phyloP scores from a whole-genome alignment of 1,139 yeast species.

The Zygoascus sp. region DNA sequence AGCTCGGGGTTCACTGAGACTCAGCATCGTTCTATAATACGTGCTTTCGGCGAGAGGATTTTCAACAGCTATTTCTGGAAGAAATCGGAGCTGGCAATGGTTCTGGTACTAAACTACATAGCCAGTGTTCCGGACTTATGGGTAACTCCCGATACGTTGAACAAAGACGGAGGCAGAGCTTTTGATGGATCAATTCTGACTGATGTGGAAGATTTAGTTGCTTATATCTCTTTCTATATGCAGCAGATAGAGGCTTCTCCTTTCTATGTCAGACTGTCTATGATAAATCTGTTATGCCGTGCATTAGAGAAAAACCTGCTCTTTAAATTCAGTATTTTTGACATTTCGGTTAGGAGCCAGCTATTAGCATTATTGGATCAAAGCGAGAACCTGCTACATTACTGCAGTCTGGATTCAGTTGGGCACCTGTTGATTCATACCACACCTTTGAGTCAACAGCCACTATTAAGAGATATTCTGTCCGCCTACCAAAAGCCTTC shows the following conservation, averaged over 20 bases:
- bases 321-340: slow-evolving; percentile 5
- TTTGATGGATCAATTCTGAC: neutral
- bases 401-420: neutral
- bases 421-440: slow-evolving; percentile 6
- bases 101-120: slow-evolving; percentile 8
- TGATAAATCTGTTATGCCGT: neutral
- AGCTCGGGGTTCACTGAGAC: neutral
- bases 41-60: slow-evolving; percentile 12
- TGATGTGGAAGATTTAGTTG: slow-evolving; percentile 4
- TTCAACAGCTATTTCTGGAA: slow-evolving; percentile 12
- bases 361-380: neutral
- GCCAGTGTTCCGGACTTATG: neutral
- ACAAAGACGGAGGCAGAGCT: neutral
- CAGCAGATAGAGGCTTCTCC: neutral
- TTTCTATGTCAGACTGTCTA: neutral
- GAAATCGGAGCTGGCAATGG: slow-evolving; percentile 12
- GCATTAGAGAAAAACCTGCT: neutral
- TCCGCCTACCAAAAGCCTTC: neutral
- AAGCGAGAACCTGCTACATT: neutral
- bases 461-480: slow-evolving; percentile 6
- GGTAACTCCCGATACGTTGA: neutral
- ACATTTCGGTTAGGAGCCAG: neutral
- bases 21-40: slow-evolving; percentile 1
- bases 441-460: neutral
- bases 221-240: slow-evolving; percentile 4